Conservation (phyloP, 1,284 basidiomycete genomes). For the Athelia sp. region DNA sequence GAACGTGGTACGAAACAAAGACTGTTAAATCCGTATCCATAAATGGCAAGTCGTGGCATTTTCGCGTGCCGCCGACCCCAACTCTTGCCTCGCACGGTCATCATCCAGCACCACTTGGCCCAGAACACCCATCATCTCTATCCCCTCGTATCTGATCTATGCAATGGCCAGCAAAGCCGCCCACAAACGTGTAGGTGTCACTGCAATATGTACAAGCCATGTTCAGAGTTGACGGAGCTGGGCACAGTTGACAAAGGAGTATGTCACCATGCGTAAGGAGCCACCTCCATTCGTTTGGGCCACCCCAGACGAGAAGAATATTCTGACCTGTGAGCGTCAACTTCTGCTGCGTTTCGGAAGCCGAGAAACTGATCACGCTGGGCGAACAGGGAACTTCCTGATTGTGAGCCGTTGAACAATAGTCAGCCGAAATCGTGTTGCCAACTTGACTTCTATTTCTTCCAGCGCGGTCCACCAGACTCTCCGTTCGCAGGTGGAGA, state of each 20-base stretch:
- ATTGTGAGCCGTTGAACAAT: constrained; percentile 50
- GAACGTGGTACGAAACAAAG: too few relatives aligned
- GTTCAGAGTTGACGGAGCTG: constrained; percentile 6
- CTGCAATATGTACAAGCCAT: background rate
- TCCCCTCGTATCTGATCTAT: background rate
- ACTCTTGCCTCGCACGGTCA: background rate
- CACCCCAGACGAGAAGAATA: constrained; percentile 93
- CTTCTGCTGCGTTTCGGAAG: background rate
- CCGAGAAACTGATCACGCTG: constrained; percentile 5
- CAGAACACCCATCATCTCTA: background rate
- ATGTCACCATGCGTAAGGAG: constrained; percentile 87
- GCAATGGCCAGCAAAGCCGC: constrained; percentile 80
- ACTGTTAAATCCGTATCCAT: background rate
- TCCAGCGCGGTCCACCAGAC: constrained; percentile 89
- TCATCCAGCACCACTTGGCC: background rate
- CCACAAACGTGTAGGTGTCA: constrained; percentile 66
- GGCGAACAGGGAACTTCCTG: constrained; percentile 78
- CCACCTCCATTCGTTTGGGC: constrained; percentile 95
- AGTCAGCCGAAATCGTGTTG: constrained; percentile 3
- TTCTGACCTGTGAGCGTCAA: constrained; percentile 68
- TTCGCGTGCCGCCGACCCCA: background rate
- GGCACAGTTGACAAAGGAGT: constrained; percentile 80
- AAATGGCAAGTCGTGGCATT: background rate
- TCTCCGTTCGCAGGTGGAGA: constrained; percentile 91
- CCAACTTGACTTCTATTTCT: constrained; percentile 4